Percentiles rank a stretch among this genome's conserved stretches.
These are phyloP conservation scores for Paxillus ammoniavirescens DNA, from an alignment of 768 basidiomycete genomes.

Conservation along the genomic window DNA sequence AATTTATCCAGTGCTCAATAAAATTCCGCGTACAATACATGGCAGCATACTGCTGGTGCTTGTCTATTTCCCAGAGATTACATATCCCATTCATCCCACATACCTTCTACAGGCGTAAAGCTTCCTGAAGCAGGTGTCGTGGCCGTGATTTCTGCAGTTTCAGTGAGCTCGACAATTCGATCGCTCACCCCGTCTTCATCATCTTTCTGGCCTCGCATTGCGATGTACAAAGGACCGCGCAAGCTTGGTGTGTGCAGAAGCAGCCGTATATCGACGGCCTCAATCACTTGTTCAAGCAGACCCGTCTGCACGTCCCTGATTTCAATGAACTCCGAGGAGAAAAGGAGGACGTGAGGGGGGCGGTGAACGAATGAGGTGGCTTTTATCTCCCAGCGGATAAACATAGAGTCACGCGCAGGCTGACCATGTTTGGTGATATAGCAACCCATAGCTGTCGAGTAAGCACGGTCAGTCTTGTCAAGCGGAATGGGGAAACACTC, in stretches of 20 bases:
- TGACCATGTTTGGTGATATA: constrained; percentile 71
- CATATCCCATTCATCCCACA: constrained; percentile 82
- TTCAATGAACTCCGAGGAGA: constrained; percentile 76
- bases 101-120: constrained; percentile 16
- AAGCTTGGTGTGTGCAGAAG: constrained; percentile 40
- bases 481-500: constrained; percentile 18
- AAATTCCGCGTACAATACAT: no score
- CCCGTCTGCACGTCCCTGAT: constrained; percentile 64
- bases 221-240: constrained; percentile 53
- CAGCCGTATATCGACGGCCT: constrained; percentile 66
- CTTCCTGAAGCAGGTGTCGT: constrained; percentile 27
- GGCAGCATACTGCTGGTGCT: not conserved
- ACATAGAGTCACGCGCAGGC: constrained; percentile 59
- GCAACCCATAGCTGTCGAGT: constrained; percentile 61
- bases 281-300: constrained; percentile 79
- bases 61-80: constrained; percentile 13
- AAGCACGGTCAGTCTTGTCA: constrained; percentile 2
- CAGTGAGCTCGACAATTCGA: constrained; percentile 63
- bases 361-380: constrained; percentile 62
- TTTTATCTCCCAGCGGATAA: constrained; percentile 77
- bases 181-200: constrained; percentile 59
- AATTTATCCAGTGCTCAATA: constrained; percentile 9
- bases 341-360: constrained; percentile 63
- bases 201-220: constrained; percentile 59
- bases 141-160: constrained; percentile 58